Evolutionary conservation across 2,329 filamentous ascomycete genomes (phyloP).

Genomic region (Colletotrichum plurivorum): DNA sequence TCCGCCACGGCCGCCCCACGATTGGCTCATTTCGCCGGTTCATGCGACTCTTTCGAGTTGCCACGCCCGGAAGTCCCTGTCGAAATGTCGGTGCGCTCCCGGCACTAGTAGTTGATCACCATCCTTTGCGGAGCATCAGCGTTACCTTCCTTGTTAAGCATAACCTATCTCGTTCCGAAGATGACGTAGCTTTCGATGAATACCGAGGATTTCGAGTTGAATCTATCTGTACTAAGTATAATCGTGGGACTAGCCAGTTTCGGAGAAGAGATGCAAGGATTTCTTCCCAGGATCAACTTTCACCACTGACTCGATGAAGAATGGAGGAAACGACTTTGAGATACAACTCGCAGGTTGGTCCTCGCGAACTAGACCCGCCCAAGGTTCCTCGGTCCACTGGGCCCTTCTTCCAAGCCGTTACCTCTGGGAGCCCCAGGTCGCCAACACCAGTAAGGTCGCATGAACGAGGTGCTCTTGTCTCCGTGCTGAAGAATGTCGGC

Average conservation of each 20-base stretch:
- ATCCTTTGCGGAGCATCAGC: neutral
- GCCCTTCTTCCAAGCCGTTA: conserved; percentile 51
- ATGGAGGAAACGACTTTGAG: too few species aligned
- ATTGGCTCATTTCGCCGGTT: conserved; percentile 23
- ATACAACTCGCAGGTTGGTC: neutral
- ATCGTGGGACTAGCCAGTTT: too few species aligned
- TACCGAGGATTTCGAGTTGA: too few species aligned
- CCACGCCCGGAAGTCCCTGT: conserved; percentile 16
- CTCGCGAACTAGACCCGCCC: neutral
- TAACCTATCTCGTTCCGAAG: neutral
- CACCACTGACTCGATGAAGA: too few species aligned
- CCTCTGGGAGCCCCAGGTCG: conserved; percentile 44
- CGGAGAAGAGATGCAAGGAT: too few species aligned
- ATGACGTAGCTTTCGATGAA: conserved; percentile 14
- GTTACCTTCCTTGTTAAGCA: conserved; percentile 23
- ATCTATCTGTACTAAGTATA: too few species aligned
- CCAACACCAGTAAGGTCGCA: conserved; percentile 51
- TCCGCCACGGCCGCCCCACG: neutral
- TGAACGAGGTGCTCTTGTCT: conserved; percentile 46
- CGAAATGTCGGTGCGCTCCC: conserved; percentile 1
- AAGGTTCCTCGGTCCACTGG: conserved; percentile 45
- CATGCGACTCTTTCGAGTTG: conserved; percentile 21
- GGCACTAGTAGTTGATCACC: conserved; percentile 22
- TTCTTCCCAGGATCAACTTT: too few species aligned
- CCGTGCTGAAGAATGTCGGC: conserved; percentile 49